Evolutionary conservation across 2,329 filamentous ascomycete species (phyloP).

Genomic region (Teratosphaeria destructans): DNA sequence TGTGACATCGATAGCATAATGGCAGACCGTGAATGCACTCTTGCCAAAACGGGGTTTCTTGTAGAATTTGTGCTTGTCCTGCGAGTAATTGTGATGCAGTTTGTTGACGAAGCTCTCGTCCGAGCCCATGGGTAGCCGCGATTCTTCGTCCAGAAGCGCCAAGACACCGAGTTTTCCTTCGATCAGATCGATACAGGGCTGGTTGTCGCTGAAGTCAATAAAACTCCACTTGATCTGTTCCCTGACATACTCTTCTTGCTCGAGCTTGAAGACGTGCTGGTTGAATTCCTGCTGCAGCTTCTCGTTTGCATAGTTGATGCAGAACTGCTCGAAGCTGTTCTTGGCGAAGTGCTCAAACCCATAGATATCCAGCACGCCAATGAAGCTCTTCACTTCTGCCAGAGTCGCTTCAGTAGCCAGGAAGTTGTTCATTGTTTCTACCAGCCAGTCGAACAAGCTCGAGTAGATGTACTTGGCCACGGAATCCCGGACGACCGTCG

Average conservation of each 20-base stretch:
- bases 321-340: slow-evolving; percentile 99
- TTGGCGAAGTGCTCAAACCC: slow-evolving; percentile 99
- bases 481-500: slow-evolving; percentile 87
- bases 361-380: slow-evolving; percentile 98
- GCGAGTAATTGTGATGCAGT: slow-evolving; percentile 83
- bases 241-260: slow-evolving; percentile 92
- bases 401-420: slow-evolving; percentile 83
- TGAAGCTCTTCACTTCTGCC: slow-evolving; percentile 74
- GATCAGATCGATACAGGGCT: slow-evolving; percentile 96
- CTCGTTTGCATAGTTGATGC: slow-evolving; percentile 99
- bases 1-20: slow-evolving; percentile 95
- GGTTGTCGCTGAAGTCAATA: slow-evolving; percentile 98
- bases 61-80: slow-evolving; percentile 90
- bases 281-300: slow-evolving; percentile 99
- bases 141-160: slow-evolving; percentile 90
- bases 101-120: slow-evolving; percentile 97
- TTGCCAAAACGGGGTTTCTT: slow-evolving; percentile 98
- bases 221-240: slow-evolving; percentile 99
- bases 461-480: slow-evolving; percentile 99
- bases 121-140: slow-evolving; percentile 88
- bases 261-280: slow-evolving; percentile 96
- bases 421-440: slow-evolving; percentile 90
- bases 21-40: slow-evolving; percentile 93
- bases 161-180: slow-evolving; percentile 93
- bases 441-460: slow-evolving; percentile 95